Base-by-base conservation (phyloP, 495 filamentous ascomycete genomes). In the Polyplosphaeria fusca region DNA sequence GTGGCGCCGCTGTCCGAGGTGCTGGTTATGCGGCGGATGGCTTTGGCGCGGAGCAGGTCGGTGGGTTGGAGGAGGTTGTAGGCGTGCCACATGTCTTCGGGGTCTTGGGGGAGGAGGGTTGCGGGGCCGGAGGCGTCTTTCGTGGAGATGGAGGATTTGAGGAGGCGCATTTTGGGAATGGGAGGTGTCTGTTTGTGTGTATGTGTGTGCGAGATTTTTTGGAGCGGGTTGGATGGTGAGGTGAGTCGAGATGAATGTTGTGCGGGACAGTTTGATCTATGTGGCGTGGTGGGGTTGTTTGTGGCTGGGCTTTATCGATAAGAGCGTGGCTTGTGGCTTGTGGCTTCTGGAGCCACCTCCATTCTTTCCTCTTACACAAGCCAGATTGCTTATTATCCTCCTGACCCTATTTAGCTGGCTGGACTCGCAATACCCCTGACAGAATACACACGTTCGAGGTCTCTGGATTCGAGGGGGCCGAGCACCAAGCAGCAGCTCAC, bases 1-100 rank as follows among this genome's bases (percentile, higher is more conserved):
- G 85, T 89, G 38, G 85, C 86, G 32, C 91, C 92, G 0, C 88
- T 90, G 39, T 80, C 76, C 18, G 83, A 79, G 40, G 82, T 79
- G 30, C 56, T 69, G 28, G 81, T 83, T 13, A 82, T 83, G 38
- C 88, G 87, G 61, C 93, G 89, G 52, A 93, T 74, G 38, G 93
- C 89, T 47, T 85, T 86, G 25, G 90, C 91, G 60, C 84, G 84
- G 52, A 98, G 78, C 43, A 88, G 73, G 62, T 98, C 94, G 32
- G 74, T 78, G 22, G 84, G 81, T 12, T 84, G 82, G 69, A 98
- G 92, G 32, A 98, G 80, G 74, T 98, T 98, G 78, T 96, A 91
- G 69, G 87, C 86, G 67, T 96, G 91, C 93, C 93, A 98, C 91
- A 98, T 96, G 70, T 98, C 93, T 74, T 97, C 93, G 26, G 91